phyloP scores from a whole-genome alignment of 2,329 filamentous ascomycete genomes.

The Botrytis galanthina region DNA sequence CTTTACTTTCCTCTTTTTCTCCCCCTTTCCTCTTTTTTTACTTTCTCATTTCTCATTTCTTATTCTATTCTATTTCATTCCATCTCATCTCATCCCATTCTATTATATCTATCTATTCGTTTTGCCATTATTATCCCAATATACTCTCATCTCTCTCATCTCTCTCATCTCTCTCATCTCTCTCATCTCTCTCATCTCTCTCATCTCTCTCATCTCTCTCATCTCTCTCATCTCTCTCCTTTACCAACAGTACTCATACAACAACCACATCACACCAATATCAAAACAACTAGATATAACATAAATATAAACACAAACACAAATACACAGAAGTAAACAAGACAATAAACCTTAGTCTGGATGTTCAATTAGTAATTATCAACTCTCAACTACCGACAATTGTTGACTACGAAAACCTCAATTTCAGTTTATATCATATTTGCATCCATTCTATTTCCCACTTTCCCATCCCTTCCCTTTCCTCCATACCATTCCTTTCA shows the following conservation, averaged over 20 bases:
- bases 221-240: no score
- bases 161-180: no score
- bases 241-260: not conserved
- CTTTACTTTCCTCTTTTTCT: no score
- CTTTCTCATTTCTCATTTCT: no score
- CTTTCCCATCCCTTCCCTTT: no score
- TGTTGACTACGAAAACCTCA: not conserved
- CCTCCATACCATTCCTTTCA: not conserved
- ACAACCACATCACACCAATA: not conserved
- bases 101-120: no score
- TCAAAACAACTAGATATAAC: not conserved
- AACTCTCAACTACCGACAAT: not conserved
- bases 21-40: no score
- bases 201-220: accelerated
- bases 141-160: no score
- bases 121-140: no score
- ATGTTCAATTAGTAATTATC: not conserved
- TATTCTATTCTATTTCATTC: no score
- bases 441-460: not conserved
- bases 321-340: not conserved
- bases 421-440: not conserved
- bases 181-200: no score
- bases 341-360: not conserved
- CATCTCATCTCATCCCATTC: no score
- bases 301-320: not conserved